Conservation (phyloP, 2,329 filamentous ascomycete species). For the Didymella keratinophila region DNA sequence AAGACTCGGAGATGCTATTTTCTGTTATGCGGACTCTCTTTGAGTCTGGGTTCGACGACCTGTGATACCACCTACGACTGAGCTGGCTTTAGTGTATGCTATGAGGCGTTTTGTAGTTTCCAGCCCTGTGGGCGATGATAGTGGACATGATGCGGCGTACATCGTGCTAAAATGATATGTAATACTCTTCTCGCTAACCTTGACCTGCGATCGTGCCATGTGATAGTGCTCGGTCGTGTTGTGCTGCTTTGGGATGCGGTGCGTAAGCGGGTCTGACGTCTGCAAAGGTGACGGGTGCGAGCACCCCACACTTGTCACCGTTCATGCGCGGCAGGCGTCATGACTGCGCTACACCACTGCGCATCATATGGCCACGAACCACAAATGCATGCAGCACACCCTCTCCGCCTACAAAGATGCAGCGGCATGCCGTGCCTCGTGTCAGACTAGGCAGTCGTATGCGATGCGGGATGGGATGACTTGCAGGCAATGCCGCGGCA, state of each 20-base stretch:
- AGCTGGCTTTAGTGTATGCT: slow-evolving; percentile 30
- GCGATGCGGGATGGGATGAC: slow-evolving; percentile 19
- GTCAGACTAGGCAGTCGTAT: neutral
- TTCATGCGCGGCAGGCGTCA: slow-evolving; percentile 4
- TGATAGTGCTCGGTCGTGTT: neutral
- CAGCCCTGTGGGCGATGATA: slow-evolving; percentile 3
- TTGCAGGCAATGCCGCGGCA: slow-evolving; percentile 1
- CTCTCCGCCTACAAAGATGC: neutral
- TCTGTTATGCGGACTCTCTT: neutral
- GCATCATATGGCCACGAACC: slow-evolving; percentile 30
- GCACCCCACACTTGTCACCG: slow-evolving; percentile 22
- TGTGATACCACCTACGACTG: slow-evolving; percentile 37
- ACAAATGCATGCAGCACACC: slow-evolving; percentile 26
- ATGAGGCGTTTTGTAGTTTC: slow-evolving; percentile 17
- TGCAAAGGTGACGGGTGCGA: slow-evolving; percentile 1
- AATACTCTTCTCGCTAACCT: slow-evolving; percentile 4
- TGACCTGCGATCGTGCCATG: neutral
- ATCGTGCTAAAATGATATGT: slow-evolving; percentile 16
- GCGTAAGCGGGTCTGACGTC: slow-evolving; percentile 12
- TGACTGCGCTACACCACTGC: slow-evolving; percentile 19
- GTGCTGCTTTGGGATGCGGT: neutral
- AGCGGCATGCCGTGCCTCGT: neutral
- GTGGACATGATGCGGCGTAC: neutral
- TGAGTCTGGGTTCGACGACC: slow-evolving; percentile 1
- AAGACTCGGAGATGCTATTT: neutral